phyloP scores from a whole-genome alignment of 75 land plant species.

The Picea sitchensis region DNA sequence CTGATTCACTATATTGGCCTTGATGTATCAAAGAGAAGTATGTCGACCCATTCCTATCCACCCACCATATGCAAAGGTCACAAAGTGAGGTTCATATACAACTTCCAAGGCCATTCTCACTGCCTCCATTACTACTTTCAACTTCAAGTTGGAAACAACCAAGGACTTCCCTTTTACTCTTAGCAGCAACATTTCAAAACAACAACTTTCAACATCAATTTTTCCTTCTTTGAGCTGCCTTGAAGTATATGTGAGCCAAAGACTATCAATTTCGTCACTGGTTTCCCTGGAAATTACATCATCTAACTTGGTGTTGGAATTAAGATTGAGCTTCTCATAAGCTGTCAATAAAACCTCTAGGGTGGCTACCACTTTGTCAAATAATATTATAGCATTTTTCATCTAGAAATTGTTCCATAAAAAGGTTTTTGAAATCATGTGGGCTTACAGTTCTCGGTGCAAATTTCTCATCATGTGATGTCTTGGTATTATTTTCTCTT shows the following conservation, averaged over 20 bases:
- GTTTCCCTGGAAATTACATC: slow-evolving; percentile 1
- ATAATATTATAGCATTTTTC: background rate
- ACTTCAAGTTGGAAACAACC: slow-evolving; percentile 43
- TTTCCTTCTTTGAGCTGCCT: slow-evolving; percentile 14
- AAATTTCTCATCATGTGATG: background rate
- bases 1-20: slow-evolving; percentile 47
- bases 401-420: background rate
- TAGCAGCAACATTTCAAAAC: slow-evolving; percentile 20
- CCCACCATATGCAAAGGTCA: slow-evolving; percentile 56
- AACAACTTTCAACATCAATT: slow-evolving; percentile 31
- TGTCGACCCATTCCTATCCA: slow-evolving; percentile 57
- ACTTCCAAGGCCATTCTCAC: slow-evolving; percentile 54
- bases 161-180: slow-evolving; percentile 31
- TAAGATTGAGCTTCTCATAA: background rate
- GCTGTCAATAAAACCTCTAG: slow-evolving; percentile 5
- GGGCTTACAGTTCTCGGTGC: background rate
- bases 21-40: slow-evolving; percentile 60
- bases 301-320: background rate
- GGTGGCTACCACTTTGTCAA: background rate
- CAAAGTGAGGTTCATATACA: slow-evolving; percentile 47
- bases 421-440: background rate
- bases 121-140: slow-evolving; percentile 65
- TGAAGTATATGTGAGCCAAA: slow-evolving; percentile 23
- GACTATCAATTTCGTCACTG: slow-evolving; percentile 9
- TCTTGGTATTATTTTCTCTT: background rate